Evolutionary conservation across 805 yeast genomes (phyloP).

Genomic region (Candida orba): DNA sequence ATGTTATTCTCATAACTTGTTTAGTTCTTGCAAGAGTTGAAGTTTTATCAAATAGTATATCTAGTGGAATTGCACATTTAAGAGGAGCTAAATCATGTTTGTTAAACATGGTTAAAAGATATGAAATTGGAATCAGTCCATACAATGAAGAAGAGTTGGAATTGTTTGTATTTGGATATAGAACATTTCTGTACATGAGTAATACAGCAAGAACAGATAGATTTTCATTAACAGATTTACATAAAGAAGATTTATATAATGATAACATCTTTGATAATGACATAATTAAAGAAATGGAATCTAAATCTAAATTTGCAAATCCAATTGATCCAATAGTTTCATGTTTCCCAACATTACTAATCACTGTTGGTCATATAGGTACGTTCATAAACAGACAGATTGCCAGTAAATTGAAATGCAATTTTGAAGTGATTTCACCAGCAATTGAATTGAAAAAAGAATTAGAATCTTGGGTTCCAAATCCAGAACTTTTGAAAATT

Average conservation of each 20-base stretch:
- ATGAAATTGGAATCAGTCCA: background rate
- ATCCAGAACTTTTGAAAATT: background rate
- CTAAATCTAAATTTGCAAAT: background rate
- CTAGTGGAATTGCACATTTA: background rate
- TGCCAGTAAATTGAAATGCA: background rate
- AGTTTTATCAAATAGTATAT: background rate
- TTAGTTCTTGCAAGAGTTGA: background rate
- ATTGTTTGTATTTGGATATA: background rate
- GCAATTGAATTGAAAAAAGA: background rate
- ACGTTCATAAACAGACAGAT: background rate
- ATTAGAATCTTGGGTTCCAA: background rate
- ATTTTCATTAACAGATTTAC: slow-evolving; percentile 1
- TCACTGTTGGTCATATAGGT: background rate
- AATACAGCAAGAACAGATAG: background rate
- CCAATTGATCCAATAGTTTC: background rate
- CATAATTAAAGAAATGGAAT: background rate
- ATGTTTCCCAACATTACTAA: background rate
- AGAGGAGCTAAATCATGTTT: slow-evolving; percentile 1
- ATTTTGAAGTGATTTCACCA: background rate
- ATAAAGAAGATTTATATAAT: background rate
- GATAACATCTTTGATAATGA: background rate
- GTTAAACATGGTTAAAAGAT: background rate
- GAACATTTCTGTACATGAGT: background rate
- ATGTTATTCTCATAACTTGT: background rate
- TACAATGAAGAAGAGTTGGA: background rate